These are phyloP conservation scores for Calycina herbarum DNA, from an alignment of 2,329 filamentous ascomycete genomes.

Conservation along the genomic window DNA sequence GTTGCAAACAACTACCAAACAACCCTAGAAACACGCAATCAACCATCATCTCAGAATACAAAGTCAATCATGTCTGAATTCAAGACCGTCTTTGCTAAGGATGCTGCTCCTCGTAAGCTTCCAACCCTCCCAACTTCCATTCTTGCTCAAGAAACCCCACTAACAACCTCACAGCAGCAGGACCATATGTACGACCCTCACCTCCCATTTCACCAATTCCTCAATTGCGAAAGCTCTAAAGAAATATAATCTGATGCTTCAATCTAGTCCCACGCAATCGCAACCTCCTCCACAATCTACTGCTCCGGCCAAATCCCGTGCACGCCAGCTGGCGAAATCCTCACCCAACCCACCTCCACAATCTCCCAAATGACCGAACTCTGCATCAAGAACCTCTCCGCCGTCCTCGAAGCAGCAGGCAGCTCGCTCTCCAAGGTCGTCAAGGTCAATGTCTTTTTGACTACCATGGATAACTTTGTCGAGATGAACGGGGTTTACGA, in stretches of 20 bases:
- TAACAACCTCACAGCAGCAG: slow-evolving; percentile 28
- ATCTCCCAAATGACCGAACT: slow-evolving; percentile 65
- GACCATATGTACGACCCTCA: slow-evolving; percentile 29
- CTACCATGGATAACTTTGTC: slow-evolving; percentile 84
- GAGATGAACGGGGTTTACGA: slow-evolving; percentile 84
- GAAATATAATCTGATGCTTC: slow-evolving; percentile 13
- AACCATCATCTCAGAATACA: neutral
- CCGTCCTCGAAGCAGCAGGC: slow-evolving; percentile 81
- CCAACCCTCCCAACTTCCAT: slow-evolving; percentile 5
- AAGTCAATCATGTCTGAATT: slow-evolving; percentile 35
- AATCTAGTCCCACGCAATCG: slow-evolving; percentile 62
- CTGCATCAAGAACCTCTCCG: slow-evolving; percentile 78
- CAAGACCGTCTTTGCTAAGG: slow-evolving; percentile 36
- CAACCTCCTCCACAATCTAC: slow-evolving; percentile 65
- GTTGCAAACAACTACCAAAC: neutral
- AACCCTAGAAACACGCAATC: neutral
- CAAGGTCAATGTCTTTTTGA: slow-evolving; percentile 79
- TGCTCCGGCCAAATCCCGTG: slow-evolving; percentile 56
- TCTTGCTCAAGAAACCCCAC: slow-evolving; percentile 10
- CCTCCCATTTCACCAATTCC: neutral
- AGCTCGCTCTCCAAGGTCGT: slow-evolving; percentile 79
- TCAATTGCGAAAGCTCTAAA: slow-evolving; percentile 15
- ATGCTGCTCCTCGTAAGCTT: slow-evolving; percentile 38
- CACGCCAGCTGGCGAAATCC: slow-evolving; percentile 34
- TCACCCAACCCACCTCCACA: slow-evolving; percentile 51